Base-by-base conservation (phyloP, 805 yeast genomes). In the Lachancea thermotolerans region DNA sequence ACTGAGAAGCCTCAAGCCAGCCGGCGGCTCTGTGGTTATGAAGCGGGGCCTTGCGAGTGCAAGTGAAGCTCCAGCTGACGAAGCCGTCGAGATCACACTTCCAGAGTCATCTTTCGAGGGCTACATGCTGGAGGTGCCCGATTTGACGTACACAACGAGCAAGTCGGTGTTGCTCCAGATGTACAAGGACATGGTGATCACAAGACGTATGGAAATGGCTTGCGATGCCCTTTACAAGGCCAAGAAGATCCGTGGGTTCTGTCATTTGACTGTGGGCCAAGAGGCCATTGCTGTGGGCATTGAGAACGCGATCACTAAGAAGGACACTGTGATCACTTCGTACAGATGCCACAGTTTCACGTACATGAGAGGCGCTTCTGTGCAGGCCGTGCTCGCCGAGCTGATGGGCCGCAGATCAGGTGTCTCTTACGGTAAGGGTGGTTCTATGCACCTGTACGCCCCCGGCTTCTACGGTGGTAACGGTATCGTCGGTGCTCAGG, bases 401-500 rank as follows among this genome's bases (percentile, higher is more conserved):
- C 78, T 93, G 68, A 85, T 93, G 91, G 99, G 99, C 60, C 85
- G 84, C 74, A 82, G 95, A 74, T 73, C 83, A 47, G 98, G 99
- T 76, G 95, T 86, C 50, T 85, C 97, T 36, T 82, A 73, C 72
- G 99, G 99, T 74, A 93, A 93, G 73, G 99, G 99, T 75, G 99
- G 99, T 60, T 93, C 99, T 54, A 93, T 93, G 99, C 99, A 93
- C 75, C 86, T 93, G 90, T 93, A 82, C 68, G 86, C 95, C 40
- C 82, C 83, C 39, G 95, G 95, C 50, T 93, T 93, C 77, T 93
- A 84, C 71, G 99, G 99, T 68, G 99, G 99, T 72, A 93, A 93
- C 73, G 99, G 99, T 76, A 93, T 93, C 68, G 99, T 93, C 45
- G 99, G 99, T 67, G 99, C 98, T 44, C 99, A 93, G 74, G 97